Base-by-base conservation (phyloP, 2,329 filamentous ascomycete genomes). In the Pyricularia sp. region DNA sequence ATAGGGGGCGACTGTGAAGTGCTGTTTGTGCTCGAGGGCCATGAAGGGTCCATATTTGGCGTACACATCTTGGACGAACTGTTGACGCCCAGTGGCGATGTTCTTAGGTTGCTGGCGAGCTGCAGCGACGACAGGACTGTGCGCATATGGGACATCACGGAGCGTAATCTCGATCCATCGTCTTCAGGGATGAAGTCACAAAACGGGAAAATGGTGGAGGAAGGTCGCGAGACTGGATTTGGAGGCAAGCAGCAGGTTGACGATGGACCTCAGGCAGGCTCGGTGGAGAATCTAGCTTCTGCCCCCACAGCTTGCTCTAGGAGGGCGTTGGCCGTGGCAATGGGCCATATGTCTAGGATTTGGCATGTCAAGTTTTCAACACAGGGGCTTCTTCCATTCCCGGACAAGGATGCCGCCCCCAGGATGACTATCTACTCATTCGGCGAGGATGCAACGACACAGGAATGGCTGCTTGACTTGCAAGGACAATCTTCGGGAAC, bases 121-220 rank as follows among this genome's bases (percentile, higher is more conserved):
- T 99, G 94, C 73, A 97, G 93, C 71, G 94, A 99, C 72, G 94
- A 99, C 75, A 84, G 94, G 63, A 96, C 92, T 0, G 85, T 99
- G 26, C 83, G 90, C 16, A 77, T 97, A 1, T 97, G 94, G 93
- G 86, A 96, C 71, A 84, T 97, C 8, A 86, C 87, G 0, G 81
- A 85, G 65, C 78, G 79, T 4, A 4, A 70, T 72, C 19, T 19
- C 35, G 40, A 53, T 49, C 10, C 22, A 26, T n/a, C 40, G 12
- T 12, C 31, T 8, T n/a, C 22, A n/a, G 31, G 24, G 7, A 6
- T 16, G 4, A 57, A 26, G 10, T 44, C n/a, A 6, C 62, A 28
- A 22, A 49, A 28, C 22, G 62, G 62, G 16, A 63, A n/a, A 28
- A 4, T 66, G 16, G 69, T 75, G 2, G 71, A 70, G 10, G 76